phyloP scores from a whole-genome alignment of 2,329 filamentous ascomycete species.

The Trichoderma endophyticum region DNA sequence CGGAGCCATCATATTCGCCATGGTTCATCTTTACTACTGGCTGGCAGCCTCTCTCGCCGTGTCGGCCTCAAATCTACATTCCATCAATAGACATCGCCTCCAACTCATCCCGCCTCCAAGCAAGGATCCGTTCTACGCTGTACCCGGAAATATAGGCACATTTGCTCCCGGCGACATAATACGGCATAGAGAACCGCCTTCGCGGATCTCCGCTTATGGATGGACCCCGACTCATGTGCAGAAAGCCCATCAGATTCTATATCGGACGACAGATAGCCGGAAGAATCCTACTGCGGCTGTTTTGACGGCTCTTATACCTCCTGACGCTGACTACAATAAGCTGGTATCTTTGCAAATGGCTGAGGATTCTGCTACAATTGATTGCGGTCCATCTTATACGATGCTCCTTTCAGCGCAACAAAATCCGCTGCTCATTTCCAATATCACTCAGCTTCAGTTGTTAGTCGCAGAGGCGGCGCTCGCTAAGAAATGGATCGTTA shows the following conservation, averaged over 20 bases:
- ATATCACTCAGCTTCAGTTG: slow-evolving; percentile 25
- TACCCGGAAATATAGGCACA: slow-evolving; percentile 12
- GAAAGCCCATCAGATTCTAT: slow-evolving; percentile 35
- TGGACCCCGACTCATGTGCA: slow-evolving; percentile 22
- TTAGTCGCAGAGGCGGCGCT: slow-evolving; percentile 31
- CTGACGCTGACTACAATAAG: slow-evolving; percentile 27
- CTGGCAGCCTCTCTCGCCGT: not conserved
- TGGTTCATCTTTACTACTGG: not conserved
- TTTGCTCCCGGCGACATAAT: slow-evolving; percentile 20
- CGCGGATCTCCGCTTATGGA: slow-evolving; percentile 18
- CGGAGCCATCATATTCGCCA: not conserved
- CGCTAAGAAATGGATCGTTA: slow-evolving; percentile 47
- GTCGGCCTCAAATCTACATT: not conserved
- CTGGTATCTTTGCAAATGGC: slow-evolving; percentile 43
- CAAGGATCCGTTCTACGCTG: slow-evolving; percentile 22
- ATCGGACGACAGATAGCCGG: slow-evolving; percentile 37
- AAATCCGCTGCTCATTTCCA: slow-evolving; percentile 37
- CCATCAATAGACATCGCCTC: not conserved
- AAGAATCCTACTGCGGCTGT: slow-evolving; percentile 36
- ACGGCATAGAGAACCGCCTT: slow-evolving; percentile 16
- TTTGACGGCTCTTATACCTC: slow-evolving; percentile 38
- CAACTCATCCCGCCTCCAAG: slow-evolving; percentile 7
- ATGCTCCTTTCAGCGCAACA: slow-evolving; percentile 20
- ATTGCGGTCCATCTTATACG: slow-evolving; percentile 30
- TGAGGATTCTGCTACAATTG: slow-evolving; percentile 38